phyloP scores from a whole-genome alignment of 306 rosid species.

The Dalbergia oliveri region DNA sequence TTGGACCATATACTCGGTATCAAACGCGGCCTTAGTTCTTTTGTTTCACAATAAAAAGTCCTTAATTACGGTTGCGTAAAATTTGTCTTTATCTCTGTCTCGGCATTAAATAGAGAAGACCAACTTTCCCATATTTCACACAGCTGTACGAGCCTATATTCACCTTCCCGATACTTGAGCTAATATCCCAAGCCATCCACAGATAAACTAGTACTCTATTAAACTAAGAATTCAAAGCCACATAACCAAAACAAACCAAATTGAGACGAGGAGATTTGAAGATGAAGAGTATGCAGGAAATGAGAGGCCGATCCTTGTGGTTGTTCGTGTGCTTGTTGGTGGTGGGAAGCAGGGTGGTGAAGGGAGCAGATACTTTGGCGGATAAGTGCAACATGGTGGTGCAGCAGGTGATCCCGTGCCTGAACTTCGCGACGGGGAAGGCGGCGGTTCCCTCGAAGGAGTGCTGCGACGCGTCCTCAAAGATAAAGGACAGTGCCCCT shows the following conservation, averaged over 20 bases:
- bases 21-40: no score
- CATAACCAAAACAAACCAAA: no score
- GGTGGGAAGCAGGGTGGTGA: background rate
- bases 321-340: background rate
- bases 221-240: no score
- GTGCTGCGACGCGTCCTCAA: conserved; percentile 60
- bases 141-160: background rate
- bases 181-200: no score
- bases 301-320: background rate
- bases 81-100: background rate
- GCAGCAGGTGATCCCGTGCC: conserved; percentile 59
- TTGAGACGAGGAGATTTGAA: no score
- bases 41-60: background rate
- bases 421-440: conserved; percentile 64
- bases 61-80: no score
- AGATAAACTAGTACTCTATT: no score
- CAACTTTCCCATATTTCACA: background rate
- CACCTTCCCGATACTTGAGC: no score
- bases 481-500: conserved; percentile 58
- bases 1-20: no score
- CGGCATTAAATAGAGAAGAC: background rate
- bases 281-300: background rate
- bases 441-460: conserved; percentile 62
- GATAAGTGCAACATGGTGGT: conserved; percentile 55
- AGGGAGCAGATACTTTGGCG: background rate